Base-by-base conservation (phyloP, 2,329 filamentous ascomycete genomes). In the Talaromyces pinophilus region DNA sequence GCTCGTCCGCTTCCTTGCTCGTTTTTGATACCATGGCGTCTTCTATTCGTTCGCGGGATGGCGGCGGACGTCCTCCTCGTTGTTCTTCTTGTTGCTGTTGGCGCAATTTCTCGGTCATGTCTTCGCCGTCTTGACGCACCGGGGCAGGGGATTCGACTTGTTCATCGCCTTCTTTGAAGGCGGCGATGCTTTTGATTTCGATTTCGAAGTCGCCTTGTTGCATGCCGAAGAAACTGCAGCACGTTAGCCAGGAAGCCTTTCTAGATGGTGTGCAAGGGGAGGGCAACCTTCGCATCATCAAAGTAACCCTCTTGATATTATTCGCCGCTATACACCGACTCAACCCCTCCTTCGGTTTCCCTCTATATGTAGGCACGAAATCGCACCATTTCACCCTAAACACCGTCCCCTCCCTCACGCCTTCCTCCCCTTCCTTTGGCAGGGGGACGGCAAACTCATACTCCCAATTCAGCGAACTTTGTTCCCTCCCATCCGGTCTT, bases 211-310 rank as follows among this genome's bases (percentile, higher is more conserved):
- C 81, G 2, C 91, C 91, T 68, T 91, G 82, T 76, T 93, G 91
- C 0, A 84, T 79, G 8, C 88, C 91, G 70, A 93, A 93, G 81
- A 92, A 93, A 77, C 91, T 92, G 70, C 67, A 69, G 70, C 52
- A 70, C 13, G 13, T 59, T 33, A 59, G 62, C 25, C 35, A 30
- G 28, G 28, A 30, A 30, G 35, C 22, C 3, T 1, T 8, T 30
- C 6, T 48, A 38, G n/a, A 7, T 15, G 13, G 22, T 40, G 25
- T 19, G n/a, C 30, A 48, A 30, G 63, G 61, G 59, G 59, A 35
- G 28, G 17, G 67, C 77, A 22, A 92, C 91, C 92, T 95, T 75
- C 92, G 82, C 83, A 91, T 90, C 92, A 95, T 93, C 67, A 95
- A 82, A 61, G 88, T 89, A 35, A 94, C 81, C 57, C 90, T 83